Conservation (phyloP, 1,284 basidiomycete genomes). For the Gomphus bonarii region DNA sequence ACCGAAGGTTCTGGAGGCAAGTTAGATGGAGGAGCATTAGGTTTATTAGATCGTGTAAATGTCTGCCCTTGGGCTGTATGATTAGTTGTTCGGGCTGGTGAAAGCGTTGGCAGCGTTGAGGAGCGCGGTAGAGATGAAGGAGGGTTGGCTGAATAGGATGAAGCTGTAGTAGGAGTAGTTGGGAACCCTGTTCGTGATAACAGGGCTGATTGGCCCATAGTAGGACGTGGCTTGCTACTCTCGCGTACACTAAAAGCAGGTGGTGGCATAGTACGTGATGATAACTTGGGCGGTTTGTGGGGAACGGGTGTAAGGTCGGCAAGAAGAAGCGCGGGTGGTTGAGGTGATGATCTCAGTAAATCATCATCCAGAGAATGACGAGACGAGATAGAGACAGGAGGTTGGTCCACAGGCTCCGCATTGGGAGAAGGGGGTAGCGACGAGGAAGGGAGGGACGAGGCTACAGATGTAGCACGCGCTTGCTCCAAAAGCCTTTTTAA, state of each 20-base stretch:
- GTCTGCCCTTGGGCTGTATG: constrained; percentile 18
- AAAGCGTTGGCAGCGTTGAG: constrained; percentile 40
- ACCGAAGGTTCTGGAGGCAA: constrained; percentile 28
- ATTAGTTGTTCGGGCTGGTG: constrained; percentile 16
- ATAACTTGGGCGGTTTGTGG: constrained; percentile 11
- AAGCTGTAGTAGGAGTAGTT: constrained; percentile 29
- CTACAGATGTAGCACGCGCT: constrained; percentile 23
- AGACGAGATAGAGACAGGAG: constrained; percentile 11
- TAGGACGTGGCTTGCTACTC: constrained; percentile 27
- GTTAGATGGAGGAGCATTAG: constrained; percentile 33
- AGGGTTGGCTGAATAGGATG: constrained; percentile 27
- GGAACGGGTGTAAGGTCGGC: constrained; percentile 36
- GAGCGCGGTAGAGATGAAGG: constrained; percentile 45
- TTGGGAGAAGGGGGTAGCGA: constrained; percentile 19
- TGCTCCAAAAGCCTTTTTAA: constrained; percentile 63
- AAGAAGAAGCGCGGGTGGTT: constrained; percentile 51
- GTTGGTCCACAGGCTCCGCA: constrained; percentile 9
- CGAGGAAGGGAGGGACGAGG: too few relatives aligned
- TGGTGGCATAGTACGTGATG: constrained; percentile 18
- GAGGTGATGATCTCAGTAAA: constrained; percentile 39
- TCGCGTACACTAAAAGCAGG: constrained; percentile 28
- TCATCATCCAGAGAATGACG: constrained; percentile 36
- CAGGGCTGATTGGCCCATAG: constrained; percentile 35
- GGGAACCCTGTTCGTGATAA: constrained; percentile 42
- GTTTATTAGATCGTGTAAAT: constrained; percentile 33